Evolutionary conservation across 176 grass and related monocot species (phyloP).

Genomic region (Chrysopogon serrulatus): DNA sequence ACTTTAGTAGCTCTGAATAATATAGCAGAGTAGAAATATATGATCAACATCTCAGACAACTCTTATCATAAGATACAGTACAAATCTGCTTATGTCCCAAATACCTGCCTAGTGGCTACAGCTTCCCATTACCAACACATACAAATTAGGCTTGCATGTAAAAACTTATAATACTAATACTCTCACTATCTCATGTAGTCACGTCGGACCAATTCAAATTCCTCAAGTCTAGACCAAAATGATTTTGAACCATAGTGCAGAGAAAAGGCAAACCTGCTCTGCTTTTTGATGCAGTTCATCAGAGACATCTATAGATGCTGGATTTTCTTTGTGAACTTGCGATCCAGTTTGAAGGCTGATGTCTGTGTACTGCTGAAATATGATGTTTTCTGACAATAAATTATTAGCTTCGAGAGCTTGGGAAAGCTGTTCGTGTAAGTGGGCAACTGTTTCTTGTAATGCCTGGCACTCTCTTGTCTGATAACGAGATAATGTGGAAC

Average conservation of each 20-base stretch:
- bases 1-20: background rate
- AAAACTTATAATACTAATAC: background rate
- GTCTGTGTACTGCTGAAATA: conserved; percentile 13
- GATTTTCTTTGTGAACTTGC: conserved; percentile 25
- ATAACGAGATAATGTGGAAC: conserved; percentile 15
- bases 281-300: conserved; percentile 27
- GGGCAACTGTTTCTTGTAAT: conserved; percentile 47
- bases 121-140: background rate
- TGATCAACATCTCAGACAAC: background rate
- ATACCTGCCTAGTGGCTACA: background rate
- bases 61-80: background rate
- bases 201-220: background rate
- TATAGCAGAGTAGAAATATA: background rate
- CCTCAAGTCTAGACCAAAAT: background rate
- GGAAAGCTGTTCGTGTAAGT: conserved; percentile 52
- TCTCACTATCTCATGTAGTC: background rate
- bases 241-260: background rate
- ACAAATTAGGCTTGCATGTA: background rate
- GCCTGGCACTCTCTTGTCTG: conserved; percentile 59
- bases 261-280: conserved; percentile 46
- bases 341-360: conserved; percentile 11
- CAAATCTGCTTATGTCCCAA: background rate
- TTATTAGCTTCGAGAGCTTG: conserved; percentile 53
- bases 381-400: conserved; percentile 26
- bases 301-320: conserved; percentile 19